A percentile compares a stretch with the other conserved stretches of the same genome.
These are phyloP conservation scores for Gonapodya sp. DNA, from an alignment of 192 early-diverging fungal species.

Conservation along the genomic window DNA sequence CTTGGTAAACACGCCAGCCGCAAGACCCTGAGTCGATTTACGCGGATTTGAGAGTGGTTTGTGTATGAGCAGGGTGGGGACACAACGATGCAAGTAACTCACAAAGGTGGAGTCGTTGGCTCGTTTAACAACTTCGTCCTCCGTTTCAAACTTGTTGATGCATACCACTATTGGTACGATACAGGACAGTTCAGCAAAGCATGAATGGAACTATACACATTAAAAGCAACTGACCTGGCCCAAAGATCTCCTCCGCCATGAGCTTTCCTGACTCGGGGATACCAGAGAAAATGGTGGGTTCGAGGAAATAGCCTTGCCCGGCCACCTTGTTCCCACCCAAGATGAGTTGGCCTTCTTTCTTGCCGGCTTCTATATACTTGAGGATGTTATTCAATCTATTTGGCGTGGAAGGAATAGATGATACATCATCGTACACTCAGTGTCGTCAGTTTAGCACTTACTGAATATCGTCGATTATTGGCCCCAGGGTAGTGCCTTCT, in stretches of 20 bases:
- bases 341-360: conserved; percentile 59
- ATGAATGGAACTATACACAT: not conserved
- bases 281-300: conserved; percentile 45
- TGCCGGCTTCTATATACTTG: conserved; percentile 48
- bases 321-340: conserved; percentile 43
- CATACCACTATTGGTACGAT: no score
- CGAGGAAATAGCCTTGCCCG: conserved; percentile 52
- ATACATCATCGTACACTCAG: not conserved
- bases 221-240: conserved; percentile 37
- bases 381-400: not conserved
- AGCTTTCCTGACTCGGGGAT: conserved; percentile 25
- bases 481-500: conserved; percentile 57
- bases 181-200: not conserved
- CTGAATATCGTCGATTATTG: conserved; percentile 55
- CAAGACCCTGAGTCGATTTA: not conserved
- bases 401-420: not conserved
- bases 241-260: conserved; percentile 76
- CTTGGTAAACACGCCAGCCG: conserved; percentile 5
- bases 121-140: conserved; percentile 63
- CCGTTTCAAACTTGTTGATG: conserved; percentile 63
- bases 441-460: not conserved
- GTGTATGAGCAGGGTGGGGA: not conserved
- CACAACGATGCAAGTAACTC: not conserved
- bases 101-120: conserved; percentile 66
- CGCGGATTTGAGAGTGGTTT: not conserved